Base-by-base conservation (phyloP, 495 filamentous ascomycete genomes). In the Xylaria venustula region DNA sequence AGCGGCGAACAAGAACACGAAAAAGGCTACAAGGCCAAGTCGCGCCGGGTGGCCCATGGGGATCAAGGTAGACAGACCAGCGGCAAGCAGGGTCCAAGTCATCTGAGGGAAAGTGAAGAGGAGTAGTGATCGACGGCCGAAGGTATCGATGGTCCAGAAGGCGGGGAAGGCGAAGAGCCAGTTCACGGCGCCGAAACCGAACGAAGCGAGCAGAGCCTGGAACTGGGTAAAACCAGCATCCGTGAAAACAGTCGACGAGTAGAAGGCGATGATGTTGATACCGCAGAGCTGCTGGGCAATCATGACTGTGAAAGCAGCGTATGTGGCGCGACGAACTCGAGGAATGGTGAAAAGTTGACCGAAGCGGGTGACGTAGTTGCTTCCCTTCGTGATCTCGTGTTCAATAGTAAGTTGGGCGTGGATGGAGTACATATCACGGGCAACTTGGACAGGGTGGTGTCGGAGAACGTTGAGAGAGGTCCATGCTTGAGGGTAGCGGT, bases 31-130 rank as follows among this genome's bases (percentile, higher is more conserved):
- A 0, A 88, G 67, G 17, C 59, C 67, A 20, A 67, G 68, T 15
- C 60, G 66, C n/a, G 69, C 64, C 4, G 54, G 45, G 44, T 57
- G 64, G 2, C 73, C 87, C 0, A 88, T 67, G 0, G 86, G 85
- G 60, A 93, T 87, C 54, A 85, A 83, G 66, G 85, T 92, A 68
- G 80, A 88, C 49, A 92, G 80, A 0, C 88, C 90, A 2, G 86
- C 88, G 2, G 85, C 87, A 0, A 93, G 79, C 9, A 93, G 75
- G 23, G 88, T 88, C 88, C 88, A 90, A 34, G 81, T 85, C 90
- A 94, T 93, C 45, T 92, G 80, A 0, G 91, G 91, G 72, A 93
- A 93, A 11, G 91, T 96, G 71, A 92, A 90, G 5, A 94, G 82
- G 1, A 94, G 82, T 1, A 96, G 80, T 15, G 80, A 78, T 22